Evolutionary conservation across 305 asterid genomes (phyloP).

Genomic region (Fraxinus greggii): DNA sequence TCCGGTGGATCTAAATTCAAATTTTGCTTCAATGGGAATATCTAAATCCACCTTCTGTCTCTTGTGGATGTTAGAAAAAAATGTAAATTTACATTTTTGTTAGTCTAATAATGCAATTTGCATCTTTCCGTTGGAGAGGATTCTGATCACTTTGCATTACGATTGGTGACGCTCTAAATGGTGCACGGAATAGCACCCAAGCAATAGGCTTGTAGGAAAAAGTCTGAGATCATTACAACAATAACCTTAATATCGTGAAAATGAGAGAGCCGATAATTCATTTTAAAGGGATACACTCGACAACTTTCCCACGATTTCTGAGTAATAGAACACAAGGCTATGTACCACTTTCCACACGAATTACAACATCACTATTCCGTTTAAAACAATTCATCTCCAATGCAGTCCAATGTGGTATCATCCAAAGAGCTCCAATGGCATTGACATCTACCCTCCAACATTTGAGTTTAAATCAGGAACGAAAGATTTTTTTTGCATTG

Average conservation of each 20-base stretch:
- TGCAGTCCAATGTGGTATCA: neutral
- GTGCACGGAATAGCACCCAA: neutral
- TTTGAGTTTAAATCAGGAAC: neutral
- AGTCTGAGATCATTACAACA: neutral
- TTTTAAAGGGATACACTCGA: neutral
- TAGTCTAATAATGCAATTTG: neutral
- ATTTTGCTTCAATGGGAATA: too few relatives aligned
- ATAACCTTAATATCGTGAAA: neutral
- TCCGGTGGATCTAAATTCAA: too few relatives aligned
- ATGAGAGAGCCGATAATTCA: neutral
- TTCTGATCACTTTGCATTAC: neutral
- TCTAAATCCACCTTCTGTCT: neutral
- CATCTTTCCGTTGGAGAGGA: neutral
- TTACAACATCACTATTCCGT: neutral
- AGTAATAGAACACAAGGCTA: neutral
- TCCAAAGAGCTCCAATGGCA: neutral
- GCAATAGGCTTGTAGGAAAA: neutral
- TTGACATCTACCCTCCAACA: neutral
- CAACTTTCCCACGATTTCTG: neutral
- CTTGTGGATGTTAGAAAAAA: neutral
- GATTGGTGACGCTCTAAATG: neutral
- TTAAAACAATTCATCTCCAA: neutral
- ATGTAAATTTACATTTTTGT: neutral
- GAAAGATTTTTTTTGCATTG: neutral
- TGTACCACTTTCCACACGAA: neutral